Percentiles rank a stretch among this genome's conserved stretches.
Evolutionary conservation across 345 rosid genomes (phyloP).

Genomic region (Citrus unshiu): DNA sequence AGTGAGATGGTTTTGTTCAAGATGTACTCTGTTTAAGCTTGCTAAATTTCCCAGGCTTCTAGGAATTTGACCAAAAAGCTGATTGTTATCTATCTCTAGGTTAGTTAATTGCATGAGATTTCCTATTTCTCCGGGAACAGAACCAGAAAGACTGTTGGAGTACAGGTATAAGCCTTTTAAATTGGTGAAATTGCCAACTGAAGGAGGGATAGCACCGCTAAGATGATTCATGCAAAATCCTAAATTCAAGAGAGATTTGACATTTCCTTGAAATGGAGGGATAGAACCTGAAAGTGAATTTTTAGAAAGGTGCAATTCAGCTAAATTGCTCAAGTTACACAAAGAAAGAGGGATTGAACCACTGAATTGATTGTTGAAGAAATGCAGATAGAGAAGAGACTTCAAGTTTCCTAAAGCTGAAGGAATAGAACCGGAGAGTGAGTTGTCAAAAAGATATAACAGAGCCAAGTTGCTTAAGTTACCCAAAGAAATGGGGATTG

Average conservation of each 20-base stretch:
- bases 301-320: not conserved
- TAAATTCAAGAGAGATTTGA: not conserved
- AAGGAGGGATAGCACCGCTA: not conserved
- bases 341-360: conserved; percentile 1
- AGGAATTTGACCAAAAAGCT: not conserved
- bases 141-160: not conserved
- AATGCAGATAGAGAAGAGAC: not conserved
- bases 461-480: not conserved
- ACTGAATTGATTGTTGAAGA: not conserved
- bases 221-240: not conserved
- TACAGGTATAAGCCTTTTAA: not conserved
- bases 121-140: not conserved
- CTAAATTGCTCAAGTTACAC: not conserved
- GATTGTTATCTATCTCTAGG: not conserved
- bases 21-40: not conserved
- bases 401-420: conserved; percentile 3
- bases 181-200: not conserved
- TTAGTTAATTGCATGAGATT: not conserved
- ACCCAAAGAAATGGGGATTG: conserved; percentile 26
- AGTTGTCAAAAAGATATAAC: conserved; percentile 7
- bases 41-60: not conserved
- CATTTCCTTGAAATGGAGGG: not conserved
- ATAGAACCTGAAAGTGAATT: conserved; percentile 1
- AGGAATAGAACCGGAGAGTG: conserved; percentile 23
- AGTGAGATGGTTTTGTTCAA: not conserved